Base-by-base conservation (phyloP, 441 rosid genomes). In the Adansonia rubrostipa region DNA sequence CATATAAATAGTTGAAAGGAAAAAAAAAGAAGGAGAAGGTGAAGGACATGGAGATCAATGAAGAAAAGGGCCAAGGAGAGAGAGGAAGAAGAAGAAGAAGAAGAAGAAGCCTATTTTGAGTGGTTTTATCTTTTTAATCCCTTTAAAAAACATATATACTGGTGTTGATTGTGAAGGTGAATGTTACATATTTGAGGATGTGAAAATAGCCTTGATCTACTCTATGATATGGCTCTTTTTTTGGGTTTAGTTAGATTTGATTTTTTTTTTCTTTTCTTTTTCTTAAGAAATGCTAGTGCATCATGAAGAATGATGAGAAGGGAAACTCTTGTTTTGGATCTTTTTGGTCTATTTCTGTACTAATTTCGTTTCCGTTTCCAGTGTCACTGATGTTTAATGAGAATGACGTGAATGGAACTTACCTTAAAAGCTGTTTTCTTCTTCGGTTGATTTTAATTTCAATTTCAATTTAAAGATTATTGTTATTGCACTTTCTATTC, bases 51-150 rank as follows among this genome's bases (percentile, higher is more conserved):
- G 48, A 47, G 73, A 44, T 36, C 63, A 65, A 22, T 20, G 33
- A 33, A 60, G 74, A 75, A 44, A n/a, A 51, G 73, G 83, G 82
- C 83, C 80, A 63, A 73, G 77, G 82, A 80, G 81, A 80, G 76
- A 45, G 73, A 57, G 13, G 53, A 75, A 28, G 45, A 48, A 17
- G 14, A 63, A 3, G 44, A 62, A 14, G 44, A 13, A 10, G 19
- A 40, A n/a, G 15, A 56, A 6, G 40, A 36, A 36, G 67, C 67
- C n/a, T 62, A 1, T 62, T 11, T 62, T 24, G 42, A 28, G 67
- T 24, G 66, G 42, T 61, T 61, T 61, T 24, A 24, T 24, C 42
- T 62, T 28, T 62, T 62, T 6, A 53, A 53, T 53, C n/a, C 54
- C 40, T 17, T 20, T 9, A 2, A 20, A 14, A 58, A 40, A 61